Percentiles rank a stretch among this genome's conserved stretches.
Conservation (phyloP, 2,329 filamentous ascomycete genomes). For the Clarireedia sp. region DNA sequence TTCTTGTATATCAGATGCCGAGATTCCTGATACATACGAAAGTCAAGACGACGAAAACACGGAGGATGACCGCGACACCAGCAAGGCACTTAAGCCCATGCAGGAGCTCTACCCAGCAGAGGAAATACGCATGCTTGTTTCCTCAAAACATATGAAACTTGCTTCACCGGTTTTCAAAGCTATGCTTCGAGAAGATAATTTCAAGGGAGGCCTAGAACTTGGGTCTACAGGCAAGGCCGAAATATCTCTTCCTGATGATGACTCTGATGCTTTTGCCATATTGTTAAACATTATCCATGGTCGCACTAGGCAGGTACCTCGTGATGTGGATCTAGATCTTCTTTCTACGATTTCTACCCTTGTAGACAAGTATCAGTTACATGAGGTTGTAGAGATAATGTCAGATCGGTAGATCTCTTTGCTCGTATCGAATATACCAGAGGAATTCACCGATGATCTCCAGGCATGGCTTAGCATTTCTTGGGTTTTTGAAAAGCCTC, state of each 20-base stretch:
- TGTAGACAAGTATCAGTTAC: slow-evolving; percentile 8
- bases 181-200: not conserved
- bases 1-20: not conserved
- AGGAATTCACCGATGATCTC: not conserved
- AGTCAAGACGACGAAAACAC: not conserved
- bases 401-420: slow-evolving; percentile 1
- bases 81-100: not conserved
- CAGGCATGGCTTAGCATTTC: slow-evolving; percentile 4
- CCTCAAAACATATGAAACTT: slow-evolving; percentile 1
- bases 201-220: not conserved
- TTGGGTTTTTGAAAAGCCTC: slow-evolving; percentile 4
- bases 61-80: not conserved
- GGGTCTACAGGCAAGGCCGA: not conserved
- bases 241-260: slow-evolving; percentile 1
- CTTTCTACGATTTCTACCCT: slow-evolving; percentile 2
- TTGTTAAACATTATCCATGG: slow-evolving; percentile 1
- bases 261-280: slow-evolving; percentile 3
- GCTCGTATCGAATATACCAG: not conserved
- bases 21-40: not conserved
- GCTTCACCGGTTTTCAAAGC: not conserved
- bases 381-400: slow-evolving; percentile 4
- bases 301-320: not conserved
- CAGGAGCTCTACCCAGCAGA: too few species aligned
- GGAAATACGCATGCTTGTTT: slow-evolving; percentile 2
- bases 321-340: not conserved